Evolutionary conservation across 176 grass and related monocot genomes (phyloP), one percentile per base, ranked within the genome.

Genomic region (Elymus sibiricus): DNA sequence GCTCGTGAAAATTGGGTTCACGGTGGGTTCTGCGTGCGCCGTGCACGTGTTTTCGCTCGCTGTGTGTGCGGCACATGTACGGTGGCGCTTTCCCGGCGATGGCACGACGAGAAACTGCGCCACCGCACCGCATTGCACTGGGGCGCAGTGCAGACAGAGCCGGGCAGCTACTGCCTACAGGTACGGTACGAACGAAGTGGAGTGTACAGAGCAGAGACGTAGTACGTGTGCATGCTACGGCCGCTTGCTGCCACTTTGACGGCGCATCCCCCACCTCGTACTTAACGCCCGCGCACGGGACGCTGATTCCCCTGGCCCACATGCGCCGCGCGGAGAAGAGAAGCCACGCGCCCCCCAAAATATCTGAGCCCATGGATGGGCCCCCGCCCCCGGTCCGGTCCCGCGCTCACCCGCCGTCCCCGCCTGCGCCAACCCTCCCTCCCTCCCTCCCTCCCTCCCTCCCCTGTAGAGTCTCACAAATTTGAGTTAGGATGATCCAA

Each of bases 231-330:
- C 11, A 9, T 6, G 26, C 27, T 29, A 4, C 46, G 2, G 26
- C 1, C 56, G 15, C 34, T n/a, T 25, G 6, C 3, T 32, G 2
- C 49, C 46, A 19, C 13, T 17, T 68, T 5, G 35, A 69, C 49
- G 37, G 63, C 51, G 80, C 2, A 9, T 19, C 7, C 12, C 40
- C 9, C 58, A 88, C 87, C 87, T 88, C 74, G 81, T 84, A 56
- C 29, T 64, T 79, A 73, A 79, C 75, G 75, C 87, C 81, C 53
- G 14, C 56, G 61, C 40, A 4, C 13, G 14, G 59, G 21, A 9
- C 5, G 29, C 70, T 46, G 69, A 69, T 76, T 61, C 46, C 70
- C 22, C 11, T 28, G 74, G 28, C 38, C 63, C 63, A 58, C 35
- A 2, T 1, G 29, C 46, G 49, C 69, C 31, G 67, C 46, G 6